phyloP scores from a whole-genome alignment of 1,284 basidiomycete genomes.

The Athelia psychrophila region DNA sequence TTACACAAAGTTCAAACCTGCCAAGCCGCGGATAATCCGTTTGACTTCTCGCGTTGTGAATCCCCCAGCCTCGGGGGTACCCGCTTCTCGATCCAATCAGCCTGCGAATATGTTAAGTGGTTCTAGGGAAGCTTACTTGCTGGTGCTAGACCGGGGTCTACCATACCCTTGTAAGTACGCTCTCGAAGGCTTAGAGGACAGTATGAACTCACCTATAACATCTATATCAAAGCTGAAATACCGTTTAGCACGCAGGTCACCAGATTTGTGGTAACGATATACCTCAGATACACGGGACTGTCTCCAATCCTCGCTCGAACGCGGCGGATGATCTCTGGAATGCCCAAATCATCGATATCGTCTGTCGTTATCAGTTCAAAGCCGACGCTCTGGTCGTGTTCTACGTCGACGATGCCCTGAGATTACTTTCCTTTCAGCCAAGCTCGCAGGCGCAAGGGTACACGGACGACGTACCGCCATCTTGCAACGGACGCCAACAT shows the following conservation, averaged over 20 bases:
- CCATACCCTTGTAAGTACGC: not conserved
- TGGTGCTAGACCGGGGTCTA: slow-evolving; percentile 77
- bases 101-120: not conserved
- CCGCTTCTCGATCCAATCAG: slow-evolving; percentile 45
- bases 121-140: slow-evolving; percentile 52
- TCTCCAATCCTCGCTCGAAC: slow-evolving; percentile 65
- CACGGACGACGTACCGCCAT: slow-evolving; percentile 42
- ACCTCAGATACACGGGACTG: slow-evolving; percentile 76
- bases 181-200: not conserved
- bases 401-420: slow-evolving; percentile 57
- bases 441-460: not conserved
- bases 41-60: slow-evolving; percentile 83
- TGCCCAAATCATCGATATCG: slow-evolving; percentile 71
- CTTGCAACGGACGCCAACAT: slow-evolving; percentile 78
- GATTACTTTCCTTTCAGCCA: slow-evolving; percentile 1
- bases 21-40: slow-evolving; percentile 73
- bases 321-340: slow-evolving; percentile 55
- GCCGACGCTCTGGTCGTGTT: slow-evolving; percentile 61
- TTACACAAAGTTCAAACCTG: slow-evolving; percentile 76
- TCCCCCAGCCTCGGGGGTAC: slow-evolving; percentile 82
- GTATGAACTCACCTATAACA: slow-evolving; percentile 62
- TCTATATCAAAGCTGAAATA: slow-evolving; percentile 66
- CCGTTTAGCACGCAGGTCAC: slow-evolving; percentile 2
- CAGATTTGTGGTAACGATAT: slow-evolving; percentile 12
- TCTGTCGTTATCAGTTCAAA: slow-evolving; percentile 74